These are phyloP conservation scores for Cornus kousa DNA, from an alignment of 148 eudicot species.

Conservation along the genomic window DNA sequence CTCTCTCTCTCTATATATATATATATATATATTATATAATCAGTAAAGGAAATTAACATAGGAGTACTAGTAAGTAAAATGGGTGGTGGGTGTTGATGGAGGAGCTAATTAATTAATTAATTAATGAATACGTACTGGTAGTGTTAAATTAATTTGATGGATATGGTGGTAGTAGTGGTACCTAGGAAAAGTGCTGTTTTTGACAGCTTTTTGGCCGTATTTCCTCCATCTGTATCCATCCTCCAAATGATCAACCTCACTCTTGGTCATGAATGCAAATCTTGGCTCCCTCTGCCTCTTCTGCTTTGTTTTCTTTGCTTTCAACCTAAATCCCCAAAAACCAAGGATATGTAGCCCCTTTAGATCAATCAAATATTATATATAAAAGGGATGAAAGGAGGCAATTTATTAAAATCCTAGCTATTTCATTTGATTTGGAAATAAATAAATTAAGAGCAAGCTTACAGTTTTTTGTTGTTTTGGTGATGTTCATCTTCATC, in stretches of 20 bases:
- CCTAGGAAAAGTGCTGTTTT: conserved; percentile 93
- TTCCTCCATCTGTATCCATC: conserved; percentile 95
- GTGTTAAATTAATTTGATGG: too few relatives aligned
- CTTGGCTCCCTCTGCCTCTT: conserved; percentile 57
- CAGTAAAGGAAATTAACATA: too few relatives aligned
- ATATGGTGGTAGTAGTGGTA: background rate
- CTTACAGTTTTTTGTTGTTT: conserved; percentile 44
- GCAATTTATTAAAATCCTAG: background rate
- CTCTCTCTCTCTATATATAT: too few relatives aligned
- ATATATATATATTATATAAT: too few relatives aligned
- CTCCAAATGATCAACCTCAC: conserved; percentile 94
- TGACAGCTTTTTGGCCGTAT: conserved; percentile 93
- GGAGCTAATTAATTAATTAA: too few relatives aligned
- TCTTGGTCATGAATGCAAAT: conserved; percentile 93
- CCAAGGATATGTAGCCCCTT: too few relatives aligned
- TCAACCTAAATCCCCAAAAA: conserved; percentile 20
- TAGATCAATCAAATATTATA: too few relatives aligned
- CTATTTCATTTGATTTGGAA: too few relatives aligned
- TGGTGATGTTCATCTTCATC: background rate
- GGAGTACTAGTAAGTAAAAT: too few relatives aligned
- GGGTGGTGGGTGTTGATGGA: too few relatives aligned
- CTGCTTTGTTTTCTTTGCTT: conserved; percentile 36
- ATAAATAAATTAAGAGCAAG: background rate
- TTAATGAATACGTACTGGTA: too few relatives aligned
- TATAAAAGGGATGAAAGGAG: too few relatives aligned